Evolutionary conservation across 768 basidiomycete genomes (phyloP).

Genomic region (Strobilomyces confusus): DNA sequence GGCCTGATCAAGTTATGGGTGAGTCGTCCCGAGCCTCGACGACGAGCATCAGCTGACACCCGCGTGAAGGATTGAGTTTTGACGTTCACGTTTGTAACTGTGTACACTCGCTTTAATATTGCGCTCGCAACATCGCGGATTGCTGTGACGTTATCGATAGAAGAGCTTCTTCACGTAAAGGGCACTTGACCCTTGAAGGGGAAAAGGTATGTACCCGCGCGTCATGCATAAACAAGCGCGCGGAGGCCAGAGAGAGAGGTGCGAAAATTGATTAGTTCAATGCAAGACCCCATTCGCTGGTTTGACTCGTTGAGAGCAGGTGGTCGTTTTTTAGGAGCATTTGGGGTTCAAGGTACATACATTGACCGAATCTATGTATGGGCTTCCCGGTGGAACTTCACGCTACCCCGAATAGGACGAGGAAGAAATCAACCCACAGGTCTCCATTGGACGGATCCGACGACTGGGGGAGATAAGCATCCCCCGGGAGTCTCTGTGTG

Average conservation of each 20-base stretch:
- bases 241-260: conserved; percentile 6
- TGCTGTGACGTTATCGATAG: conserved; percentile 1
- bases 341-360: conserved; percentile 1
- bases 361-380: background rate
- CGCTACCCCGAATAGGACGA: background rate
- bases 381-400: background rate
- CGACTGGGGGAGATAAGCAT: conserved; percentile 9
- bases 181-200: background rate
- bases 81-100: background rate
- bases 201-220: background rate
- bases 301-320: background rate
- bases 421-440: background rate
- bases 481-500: background rate
- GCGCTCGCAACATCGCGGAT: background rate
- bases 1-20: conserved; percentile 98
- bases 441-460: conserved; percentile 8
- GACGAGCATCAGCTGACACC: background rate
- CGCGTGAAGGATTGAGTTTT: conserved; percentile 30
- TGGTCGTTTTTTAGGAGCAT: background rate
- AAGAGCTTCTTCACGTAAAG: conserved; percentile 1
- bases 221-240: background rate
- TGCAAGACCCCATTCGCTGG: background rate
- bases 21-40: conserved; percentile 27
- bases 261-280: background rate
- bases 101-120: conserved; percentile 10